Percentiles rank a stretch among this genome's conserved stretches.
These are phyloP conservation scores for Pseudoscleropodium purum DNA, from an alignment of 225 moss, liverwort and hornwort species.

Conservation along the genomic window DNA sequence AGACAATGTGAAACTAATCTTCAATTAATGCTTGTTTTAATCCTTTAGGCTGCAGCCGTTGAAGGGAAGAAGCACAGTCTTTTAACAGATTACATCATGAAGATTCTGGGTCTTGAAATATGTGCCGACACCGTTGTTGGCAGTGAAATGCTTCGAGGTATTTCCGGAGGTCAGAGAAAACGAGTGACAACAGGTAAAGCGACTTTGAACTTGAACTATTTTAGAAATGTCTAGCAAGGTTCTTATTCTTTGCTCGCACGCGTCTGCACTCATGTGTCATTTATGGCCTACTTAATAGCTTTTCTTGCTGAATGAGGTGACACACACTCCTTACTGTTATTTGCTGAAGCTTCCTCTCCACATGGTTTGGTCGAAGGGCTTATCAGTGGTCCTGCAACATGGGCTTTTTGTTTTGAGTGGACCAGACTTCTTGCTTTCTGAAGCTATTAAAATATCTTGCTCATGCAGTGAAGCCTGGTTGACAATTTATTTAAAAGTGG, in stretches of 20 bases:
- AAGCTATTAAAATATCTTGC: background rate
- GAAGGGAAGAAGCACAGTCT: conserved; percentile 62
- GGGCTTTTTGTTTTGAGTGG: background rate
- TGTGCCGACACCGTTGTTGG: conserved; percentile 89
- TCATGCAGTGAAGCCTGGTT: background rate
- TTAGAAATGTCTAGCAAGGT: background rate
- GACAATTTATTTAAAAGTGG: background rate
- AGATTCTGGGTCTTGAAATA: conserved; percentile 75
- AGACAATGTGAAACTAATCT: background rate
- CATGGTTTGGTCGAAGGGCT: background rate
- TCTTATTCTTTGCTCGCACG: background rate
- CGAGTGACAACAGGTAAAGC: conserved; percentile 71
- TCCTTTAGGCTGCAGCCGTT: conserved; percentile 26
- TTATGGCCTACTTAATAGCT: background rate
- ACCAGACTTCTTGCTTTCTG: background rate
- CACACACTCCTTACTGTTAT: background rate
- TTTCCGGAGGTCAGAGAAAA: conserved; percentile 90
- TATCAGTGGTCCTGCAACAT: background rate
- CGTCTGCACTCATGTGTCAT: background rate
- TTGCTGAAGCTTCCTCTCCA: background rate
- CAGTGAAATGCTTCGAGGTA: conserved; percentile 80
- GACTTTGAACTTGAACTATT: background rate
- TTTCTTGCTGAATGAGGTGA: background rate
- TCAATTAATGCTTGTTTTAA: background rate
- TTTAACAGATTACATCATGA: conserved; percentile 72